These are phyloP conservation scores for Aspergillus alliaceus DNA, from an alignment of 2,329 filamentous ascomycete genomes.

Conservation along the genomic window DNA sequence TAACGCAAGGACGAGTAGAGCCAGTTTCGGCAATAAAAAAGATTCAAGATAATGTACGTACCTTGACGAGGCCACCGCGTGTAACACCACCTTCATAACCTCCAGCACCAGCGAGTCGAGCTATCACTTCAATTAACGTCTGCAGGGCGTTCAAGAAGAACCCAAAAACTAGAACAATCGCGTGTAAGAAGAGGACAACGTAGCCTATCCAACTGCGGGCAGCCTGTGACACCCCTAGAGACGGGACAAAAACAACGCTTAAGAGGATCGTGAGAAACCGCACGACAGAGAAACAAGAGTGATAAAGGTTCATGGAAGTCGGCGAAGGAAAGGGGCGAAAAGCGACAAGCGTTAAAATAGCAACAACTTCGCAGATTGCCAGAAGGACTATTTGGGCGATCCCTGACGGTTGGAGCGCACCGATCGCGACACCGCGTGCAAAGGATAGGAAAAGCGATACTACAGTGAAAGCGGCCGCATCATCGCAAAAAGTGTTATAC, in stretches of 20 bases:
- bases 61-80: conserved; percentile 79
- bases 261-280: conserved; percentile 74
- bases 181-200: conserved; percentile 82
- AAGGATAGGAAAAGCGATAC: conserved; percentile 83
- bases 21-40: background rate
- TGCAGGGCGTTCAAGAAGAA: conserved; percentile 92
- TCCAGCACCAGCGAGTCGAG: conserved; percentile 78
- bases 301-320: conserved; percentile 97
- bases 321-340: conserved; percentile 87
- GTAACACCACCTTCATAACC: conserved; percentile 69
- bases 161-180: conserved; percentile 78
- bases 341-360: conserved; percentile 80
- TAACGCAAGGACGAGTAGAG: background rate
- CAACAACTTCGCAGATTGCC: conserved; percentile 90
- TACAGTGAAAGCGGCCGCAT: conserved; percentile 84
- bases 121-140: conserved; percentile 84
- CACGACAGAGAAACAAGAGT: conserved; percentile 77
- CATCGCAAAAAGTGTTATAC: conserved; percentile 97
- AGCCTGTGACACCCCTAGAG: conserved; percentile 73
- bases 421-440: conserved; percentile 84
- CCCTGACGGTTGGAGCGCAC: conserved; percentile 87
- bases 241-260: conserved; percentile 81
- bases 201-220: conserved; percentile 95
- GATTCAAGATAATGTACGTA: conserved; percentile 27
- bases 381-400: conserved; percentile 90